A percentile compares a stretch with the other conserved stretches of the same genome.
phyloP scores from a whole-genome alignment of 2,329 filamentous ascomycete genomes.

The Coleophoma cylindrospora region DNA sequence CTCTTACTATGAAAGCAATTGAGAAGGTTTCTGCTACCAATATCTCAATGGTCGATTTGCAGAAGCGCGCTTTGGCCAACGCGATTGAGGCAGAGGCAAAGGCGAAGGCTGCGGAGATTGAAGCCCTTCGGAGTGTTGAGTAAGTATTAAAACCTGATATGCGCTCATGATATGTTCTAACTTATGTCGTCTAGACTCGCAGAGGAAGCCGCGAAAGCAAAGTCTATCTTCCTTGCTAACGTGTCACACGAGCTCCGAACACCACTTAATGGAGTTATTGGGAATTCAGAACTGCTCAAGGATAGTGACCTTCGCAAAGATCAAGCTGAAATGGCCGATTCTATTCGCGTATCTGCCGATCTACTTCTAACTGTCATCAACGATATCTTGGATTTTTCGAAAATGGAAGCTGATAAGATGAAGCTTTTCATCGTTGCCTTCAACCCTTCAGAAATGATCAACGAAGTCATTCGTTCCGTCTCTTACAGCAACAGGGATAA shows the following conservation, averaged over 20 bases:
- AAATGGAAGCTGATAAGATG: constrained; percentile 85
- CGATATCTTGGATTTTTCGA: constrained; percentile 92
- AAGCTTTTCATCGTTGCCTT: constrained; percentile 71
- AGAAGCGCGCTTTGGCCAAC: constrained; percentile 68
- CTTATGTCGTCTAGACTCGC: constrained; percentile 42
- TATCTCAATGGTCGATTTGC: constrained; percentile 70
- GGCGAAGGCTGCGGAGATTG: constrained; percentile 70
- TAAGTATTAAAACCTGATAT: neutral
- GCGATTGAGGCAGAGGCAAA: constrained; percentile 70
- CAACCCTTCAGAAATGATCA: constrained; percentile 61
- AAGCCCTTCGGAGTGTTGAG: constrained; percentile 74
- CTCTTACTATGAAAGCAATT: constrained; percentile 62
- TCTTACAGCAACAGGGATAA: constrained; percentile 63
- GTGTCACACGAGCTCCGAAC: constrained; percentile 79
- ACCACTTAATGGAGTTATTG: constrained; percentile 83
- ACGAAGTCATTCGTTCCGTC: constrained; percentile 60
- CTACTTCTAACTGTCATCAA: constrained; percentile 90
- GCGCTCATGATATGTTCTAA: neutral
- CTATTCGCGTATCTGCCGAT: constrained; percentile 81
- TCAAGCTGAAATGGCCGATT: constrained; percentile 81
- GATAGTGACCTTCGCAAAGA: constrained; percentile 72
- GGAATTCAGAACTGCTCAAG: constrained; percentile 77
- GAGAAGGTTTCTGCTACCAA: constrained; percentile 77
- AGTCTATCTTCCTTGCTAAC: constrained; percentile 75
- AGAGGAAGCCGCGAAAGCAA: constrained; percentile 78